These are phyloP conservation scores for Podospora pseudopauciseta DNA, from an alignment of 495 filamentous ascomycete genomes.

Conservation along the genomic window DNA sequence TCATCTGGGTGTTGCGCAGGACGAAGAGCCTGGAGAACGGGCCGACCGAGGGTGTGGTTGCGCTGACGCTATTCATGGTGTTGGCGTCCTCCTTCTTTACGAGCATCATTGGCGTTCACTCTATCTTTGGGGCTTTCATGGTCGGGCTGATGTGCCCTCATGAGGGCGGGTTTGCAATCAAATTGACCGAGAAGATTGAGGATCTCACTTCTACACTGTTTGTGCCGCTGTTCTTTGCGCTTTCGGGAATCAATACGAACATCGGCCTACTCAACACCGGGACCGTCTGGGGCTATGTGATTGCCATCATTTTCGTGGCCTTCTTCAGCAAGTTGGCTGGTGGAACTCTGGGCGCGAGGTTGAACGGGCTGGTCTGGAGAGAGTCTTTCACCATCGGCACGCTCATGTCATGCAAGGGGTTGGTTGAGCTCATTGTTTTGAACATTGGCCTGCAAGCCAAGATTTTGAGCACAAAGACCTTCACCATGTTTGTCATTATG, in stretches of 20 bases:
- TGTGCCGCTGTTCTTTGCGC: conserved; percentile 85
- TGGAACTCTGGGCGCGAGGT: conserved; percentile 70
- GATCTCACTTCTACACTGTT: conserved; percentile 80
- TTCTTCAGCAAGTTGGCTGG: conserved; percentile 80
- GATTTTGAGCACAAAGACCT: conserved; percentile 78
- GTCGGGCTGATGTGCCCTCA: conserved; percentile 87
- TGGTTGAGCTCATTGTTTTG: conserved; percentile 91
- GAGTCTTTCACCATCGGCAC: conserved; percentile 86
- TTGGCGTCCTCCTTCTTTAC: conserved; percentile 89
- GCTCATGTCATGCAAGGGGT: conserved; percentile 92
- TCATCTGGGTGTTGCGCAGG: conserved; percentile 65
- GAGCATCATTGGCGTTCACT: conserved; percentile 71
- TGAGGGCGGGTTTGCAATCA: conserved; percentile 87
- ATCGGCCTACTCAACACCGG: conserved; percentile 76
- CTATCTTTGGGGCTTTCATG: conserved; percentile 82
- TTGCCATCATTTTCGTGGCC: conserved; percentile 78
- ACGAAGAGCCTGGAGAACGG: conserved; percentile 80
- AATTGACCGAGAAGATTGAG: conserved; percentile 89
- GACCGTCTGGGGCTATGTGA: conserved; percentile 83
- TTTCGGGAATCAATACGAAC: conserved; percentile 87
- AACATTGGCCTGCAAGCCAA: conserved; percentile 90
- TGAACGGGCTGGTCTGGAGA: conserved; percentile 78
- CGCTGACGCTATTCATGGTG: conserved; percentile 70
- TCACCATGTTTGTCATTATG: conserved; percentile 96
- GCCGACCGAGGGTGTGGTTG: conserved; percentile 76